Percentiles rank a stretch among this genome's conserved stretches.
Evolutionary conservation across 352 stramenopile species (phyloP).

Genomic region (Poterioochromonas sp.): DNA sequence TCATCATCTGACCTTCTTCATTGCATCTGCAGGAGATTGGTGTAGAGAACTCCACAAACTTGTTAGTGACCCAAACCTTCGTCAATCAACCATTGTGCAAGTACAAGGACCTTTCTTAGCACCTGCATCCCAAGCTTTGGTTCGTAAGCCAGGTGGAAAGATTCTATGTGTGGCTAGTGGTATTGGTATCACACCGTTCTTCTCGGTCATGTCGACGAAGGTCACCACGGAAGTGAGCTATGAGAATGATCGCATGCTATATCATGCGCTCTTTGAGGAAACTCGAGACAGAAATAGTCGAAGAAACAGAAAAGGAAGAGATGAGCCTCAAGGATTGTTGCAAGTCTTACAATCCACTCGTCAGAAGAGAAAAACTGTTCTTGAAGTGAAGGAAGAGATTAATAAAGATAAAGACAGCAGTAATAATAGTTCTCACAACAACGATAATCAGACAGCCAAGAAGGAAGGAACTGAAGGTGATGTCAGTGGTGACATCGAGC

Average conservation of each 20-base stretch:
- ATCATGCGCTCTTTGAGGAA: not conserved
- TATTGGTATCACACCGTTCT: constrained; percentile 26
- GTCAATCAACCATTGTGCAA: not conserved
- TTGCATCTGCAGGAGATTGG: constrained; percentile 12
- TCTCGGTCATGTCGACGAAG: not conserved
- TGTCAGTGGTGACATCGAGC: no score
- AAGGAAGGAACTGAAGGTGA: no score
- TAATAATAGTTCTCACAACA: no score
- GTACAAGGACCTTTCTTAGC: constrained; percentile 19
- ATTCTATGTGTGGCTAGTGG: not conserved
- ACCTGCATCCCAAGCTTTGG: not conserved
- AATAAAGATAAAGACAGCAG: not conserved
- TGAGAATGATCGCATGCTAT: not conserved
- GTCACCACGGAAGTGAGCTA: not conserved
- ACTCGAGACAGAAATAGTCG: not conserved
- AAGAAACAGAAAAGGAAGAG: not conserved
- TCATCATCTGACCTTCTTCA: constrained; percentile 18
- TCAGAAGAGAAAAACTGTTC: not conserved
- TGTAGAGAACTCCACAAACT: not conserved
- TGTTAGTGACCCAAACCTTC: not conserved
- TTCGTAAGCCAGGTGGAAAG: not conserved
- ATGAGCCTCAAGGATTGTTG: not conserved
- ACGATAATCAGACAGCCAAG: no score
- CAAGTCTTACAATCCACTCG: not conserved
- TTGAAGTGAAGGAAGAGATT: not conserved